Evolutionary conservation across 768 basidiomycete genomes (phyloP).

Genomic region (Ramaria sp.): DNA sequence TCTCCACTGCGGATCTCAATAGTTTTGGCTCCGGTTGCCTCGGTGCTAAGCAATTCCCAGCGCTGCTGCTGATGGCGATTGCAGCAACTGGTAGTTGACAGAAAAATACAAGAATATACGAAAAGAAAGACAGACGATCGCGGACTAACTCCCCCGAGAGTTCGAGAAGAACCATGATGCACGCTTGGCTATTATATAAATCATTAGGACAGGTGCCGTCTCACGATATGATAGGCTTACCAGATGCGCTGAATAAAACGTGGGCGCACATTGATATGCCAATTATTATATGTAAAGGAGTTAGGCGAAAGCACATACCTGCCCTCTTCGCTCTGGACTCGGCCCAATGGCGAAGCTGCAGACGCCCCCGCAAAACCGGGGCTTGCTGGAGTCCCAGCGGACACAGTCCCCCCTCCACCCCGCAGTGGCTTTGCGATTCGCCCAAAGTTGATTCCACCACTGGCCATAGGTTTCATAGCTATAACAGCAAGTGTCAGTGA

Average conservation of each 20-base stretch:
- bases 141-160: slow-evolving; percentile 19
- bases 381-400: slow-evolving; percentile 29
- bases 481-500: slow-evolving; percentile 12
- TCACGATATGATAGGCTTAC: slow-evolving; percentile 17
- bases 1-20: not conserved
- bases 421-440: slow-evolving; percentile 95
- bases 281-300: slow-evolving; percentile 2
- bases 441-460: slow-evolving; percentile 73
- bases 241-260: slow-evolving; percentile 14
- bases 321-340: slow-evolving; percentile 71
- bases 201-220: slow-evolving; percentile 8
- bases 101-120: slow-evolving; percentile 9
- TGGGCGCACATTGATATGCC: slow-evolving; percentile 11
- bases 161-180: slow-evolving; percentile 78
- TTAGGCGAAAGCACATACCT: slow-evolving; percentile 23
- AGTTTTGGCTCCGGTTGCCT: slow-evolving; percentile 14
- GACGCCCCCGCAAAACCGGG: slow-evolving; percentile 31
- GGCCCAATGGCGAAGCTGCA: slow-evolving; percentile 47
- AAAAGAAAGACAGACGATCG: slow-evolving; percentile 20
- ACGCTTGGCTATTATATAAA: slow-evolving; percentile 53
- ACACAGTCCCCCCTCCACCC: slow-evolving; percentile 67
- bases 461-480: slow-evolving; percentile 73
- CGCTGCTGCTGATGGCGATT: not conserved
- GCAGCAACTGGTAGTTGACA: slow-evolving; percentile 8
- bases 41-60: slow-evolving; percentile 7